Evolutionary conservation across 768 basidiomycete species (phyloP).

Genomic region (Lentinula edodes): DNA sequence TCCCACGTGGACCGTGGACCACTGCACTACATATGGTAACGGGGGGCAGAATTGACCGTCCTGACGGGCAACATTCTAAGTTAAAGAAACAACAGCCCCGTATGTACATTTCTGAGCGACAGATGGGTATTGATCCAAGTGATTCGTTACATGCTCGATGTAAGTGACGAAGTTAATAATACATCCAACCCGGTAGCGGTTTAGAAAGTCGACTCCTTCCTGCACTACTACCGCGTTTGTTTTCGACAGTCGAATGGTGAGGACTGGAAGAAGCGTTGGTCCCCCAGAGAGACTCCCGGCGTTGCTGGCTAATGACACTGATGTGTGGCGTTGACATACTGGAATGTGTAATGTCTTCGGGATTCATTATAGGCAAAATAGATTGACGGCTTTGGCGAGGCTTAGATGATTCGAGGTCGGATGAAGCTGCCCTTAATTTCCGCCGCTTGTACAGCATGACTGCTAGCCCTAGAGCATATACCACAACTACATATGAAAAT

Average conservation of each 20-base stretch:
- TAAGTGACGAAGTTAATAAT: neutral
- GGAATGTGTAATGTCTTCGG: neutral
- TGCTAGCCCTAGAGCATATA: constrained; percentile 37
- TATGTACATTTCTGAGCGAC: neutral
- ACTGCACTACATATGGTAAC: neutral
- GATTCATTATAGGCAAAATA: constrained; percentile 11
- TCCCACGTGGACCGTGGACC: neutral
- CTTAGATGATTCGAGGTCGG: constrained; percentile 3
- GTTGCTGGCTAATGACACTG: neutral
- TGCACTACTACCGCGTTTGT: neutral
- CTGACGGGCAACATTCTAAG: neutral
- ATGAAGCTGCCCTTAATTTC: neutral
- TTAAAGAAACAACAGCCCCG: neutral
- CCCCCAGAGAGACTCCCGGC: neutral
- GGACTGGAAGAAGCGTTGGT: neutral
- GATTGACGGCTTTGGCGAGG: constrained; percentile 5
- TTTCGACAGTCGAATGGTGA: neutral
- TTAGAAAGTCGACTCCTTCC: constrained; percentile 1
- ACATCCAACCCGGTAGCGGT: constrained; percentile 4
- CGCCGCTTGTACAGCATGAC: constrained; percentile 21
- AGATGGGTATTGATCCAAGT: neutral
- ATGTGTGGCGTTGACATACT: neutral
- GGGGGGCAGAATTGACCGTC: neutral
- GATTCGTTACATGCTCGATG: neutral
- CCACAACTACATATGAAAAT: constrained; percentile 21